Evolutionary conservation across 257 asterid genomes (phyloP), one percentile per base, ranked within the genome.

Genomic region (Dorcoceras hygrometricum): DNA sequence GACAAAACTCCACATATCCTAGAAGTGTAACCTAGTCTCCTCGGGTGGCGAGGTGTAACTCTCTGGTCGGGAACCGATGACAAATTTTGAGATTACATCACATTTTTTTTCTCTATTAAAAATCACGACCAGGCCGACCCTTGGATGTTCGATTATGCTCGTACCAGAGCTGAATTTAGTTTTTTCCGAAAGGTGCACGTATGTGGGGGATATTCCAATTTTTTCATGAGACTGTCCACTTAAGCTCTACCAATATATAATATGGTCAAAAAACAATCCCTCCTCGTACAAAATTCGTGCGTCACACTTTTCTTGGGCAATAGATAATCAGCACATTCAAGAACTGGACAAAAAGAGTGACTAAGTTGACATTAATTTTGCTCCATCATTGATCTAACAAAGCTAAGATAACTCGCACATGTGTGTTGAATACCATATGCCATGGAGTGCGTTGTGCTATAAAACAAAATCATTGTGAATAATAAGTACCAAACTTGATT

Each of bases 311-410:
- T 43, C 51, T 43, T 43, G 29, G 18, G 28, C 25, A 20, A 39
- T 23, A 32, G 55, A 23, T 10, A 11, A 18, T 4, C 4, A 51
- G 54, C 55, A 14, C 54, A 8, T 32, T 62, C 55, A 62, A 22
- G 54, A 61, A 61, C 11, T 18, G 23, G 54, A 62, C 67, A 31
- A 31, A 62, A 39, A 20, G 27, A 3, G 22, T 62, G 54, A 34
- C 28, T 29, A 31, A n/a, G 32, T 25, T n/a, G 20, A 46, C 53
- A 46, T 46, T 46, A 16, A 14, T 5, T 46, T 46, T 46, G 8
- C 53, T 46, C 5, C 8, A 16, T 46, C 50, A 39, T 0, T 3
- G 6, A 12, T 39, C 50, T 12, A 3, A 12, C n/a, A 12, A 39
- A 39, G 50, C 50, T 39, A 11, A n/a, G 50, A 39, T 9, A 39